Evolutionary conservation across 2,329 filamentous ascomycete genomes (phyloP), one percentile per base, ranked within the genome.

Genomic region (Zymoseptoria brevis): DNA sequence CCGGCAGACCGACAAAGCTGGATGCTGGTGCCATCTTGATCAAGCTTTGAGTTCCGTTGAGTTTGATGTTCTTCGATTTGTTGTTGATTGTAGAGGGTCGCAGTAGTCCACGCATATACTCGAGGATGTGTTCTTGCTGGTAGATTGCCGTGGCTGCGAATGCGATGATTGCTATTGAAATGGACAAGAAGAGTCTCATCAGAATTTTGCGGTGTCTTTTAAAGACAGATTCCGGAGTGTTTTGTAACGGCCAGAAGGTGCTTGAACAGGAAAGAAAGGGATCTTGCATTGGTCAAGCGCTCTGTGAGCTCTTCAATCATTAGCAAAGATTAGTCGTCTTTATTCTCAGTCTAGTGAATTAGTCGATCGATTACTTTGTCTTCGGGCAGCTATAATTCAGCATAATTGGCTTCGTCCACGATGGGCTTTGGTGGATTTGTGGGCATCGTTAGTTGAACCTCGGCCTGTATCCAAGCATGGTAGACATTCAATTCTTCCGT

Each of bases 1-100:
- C 77, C 16, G 78, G 77, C n/a, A 81, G 71, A 55, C 78, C 79
- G 49, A 72, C 72, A 67, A 80, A 81, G 53, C 69, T 68, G 1
- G 66, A 67, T 16, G 64, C 55, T 8, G 69, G 62, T 55, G 66
- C 61, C 69, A 72, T 71, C 45, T 67, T 64, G 13, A 68, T 67
- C 55, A 69, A 68, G 55, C 66, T 67, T 50, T 61, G 64, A 41
- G 70, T 68, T 66, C 73, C 73, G 49, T 65, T 66, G 53, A 62
- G 59, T 54, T 66, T 68, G 50, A 69, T 65, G 22, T 59, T 65
- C 52, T 57, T 68, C 21, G 64, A 59, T 24, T 64, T 61, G 11
- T 65, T 68, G 56, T 61, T 68, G 19, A 67, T 51, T 11, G 61
- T 64, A 8, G 64, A 61, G 45, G 71, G 66, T 60, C 69, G 65